A percentile compares a stretch with the other conserved stretches of the same genome.
These are phyloP conservation scores for Esteya vermicola DNA, from an alignment of 2,329 filamentous ascomycete species.

Conservation along the genomic window DNA sequence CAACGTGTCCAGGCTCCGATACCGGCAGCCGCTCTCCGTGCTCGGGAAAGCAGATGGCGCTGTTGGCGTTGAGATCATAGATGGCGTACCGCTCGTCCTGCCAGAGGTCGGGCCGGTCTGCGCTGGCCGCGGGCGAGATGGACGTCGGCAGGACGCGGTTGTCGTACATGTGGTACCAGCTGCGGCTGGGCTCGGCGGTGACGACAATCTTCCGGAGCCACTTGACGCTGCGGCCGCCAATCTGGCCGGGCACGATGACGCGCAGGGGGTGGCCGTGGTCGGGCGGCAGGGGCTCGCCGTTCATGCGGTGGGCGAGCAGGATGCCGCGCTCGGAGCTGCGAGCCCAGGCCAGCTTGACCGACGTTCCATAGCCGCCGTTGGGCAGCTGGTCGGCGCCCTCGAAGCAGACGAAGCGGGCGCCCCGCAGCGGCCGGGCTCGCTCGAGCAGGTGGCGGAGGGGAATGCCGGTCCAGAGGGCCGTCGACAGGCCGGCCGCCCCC, in stretches of 20 bases:
- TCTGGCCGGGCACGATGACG: conserved; percentile 77
- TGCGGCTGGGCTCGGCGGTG: conserved; percentile 67
- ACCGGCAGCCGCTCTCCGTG: conserved; percentile 57
- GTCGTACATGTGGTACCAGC: conserved; percentile 93
- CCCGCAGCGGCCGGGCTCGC: conserved; percentile 51
- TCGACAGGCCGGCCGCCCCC: conserved; percentile 78
- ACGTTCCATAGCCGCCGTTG: conserved; percentile 81
- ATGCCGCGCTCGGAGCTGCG: conserved; percentile 73
- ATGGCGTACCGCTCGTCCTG: conserved; percentile 83
- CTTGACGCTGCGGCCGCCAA: conserved; percentile 84
- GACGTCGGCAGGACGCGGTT: conserved; percentile 81
- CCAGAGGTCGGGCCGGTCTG: conserved; percentile 64
- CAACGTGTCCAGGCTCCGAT: conserved; percentile 14
- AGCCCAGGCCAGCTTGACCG: conserved; percentile 76
- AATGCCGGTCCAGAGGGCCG: conserved; percentile 76
- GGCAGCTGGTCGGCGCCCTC: conserved; percentile 80
- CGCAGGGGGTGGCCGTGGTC: conserved; percentile 80
- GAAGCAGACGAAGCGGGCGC: conserved; percentile 75
- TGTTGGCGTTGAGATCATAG: conserved; percentile 82
- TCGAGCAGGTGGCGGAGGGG: conserved; percentile 57
- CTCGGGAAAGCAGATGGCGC: conserved; percentile 63
- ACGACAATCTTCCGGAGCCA: conserved; percentile 76
- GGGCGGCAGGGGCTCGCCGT: conserved; percentile 63
- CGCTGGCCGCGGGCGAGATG: conserved; percentile 68
- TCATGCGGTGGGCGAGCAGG: conserved; percentile 84